Conservation (phyloP, 164 flowering plant genomes). For the Chloranthus sessilifolius region DNA sequence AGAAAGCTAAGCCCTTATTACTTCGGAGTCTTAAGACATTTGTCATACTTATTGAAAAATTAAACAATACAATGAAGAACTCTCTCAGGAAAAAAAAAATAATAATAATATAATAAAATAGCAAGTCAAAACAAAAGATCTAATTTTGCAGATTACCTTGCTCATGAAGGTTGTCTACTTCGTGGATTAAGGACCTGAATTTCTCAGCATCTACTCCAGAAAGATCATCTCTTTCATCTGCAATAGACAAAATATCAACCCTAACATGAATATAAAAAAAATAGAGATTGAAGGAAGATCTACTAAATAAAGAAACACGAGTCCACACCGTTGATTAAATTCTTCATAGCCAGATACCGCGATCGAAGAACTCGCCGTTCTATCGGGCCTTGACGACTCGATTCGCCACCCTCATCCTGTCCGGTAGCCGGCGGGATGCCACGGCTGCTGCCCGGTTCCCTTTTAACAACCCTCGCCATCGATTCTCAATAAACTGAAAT, state of each 20-base stretch:
- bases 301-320: background rate
- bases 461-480: constrained; percentile 22
- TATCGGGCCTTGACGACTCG: constrained; percentile 9
- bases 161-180: constrained; percentile 66
- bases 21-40: no score
- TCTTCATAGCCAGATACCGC: constrained; percentile 39
- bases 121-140: background rate
- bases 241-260: constrained; percentile 11
- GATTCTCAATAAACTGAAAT: no score
- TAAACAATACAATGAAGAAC: no score
- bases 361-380: constrained; percentile 50
- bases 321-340: constrained; percentile 35
- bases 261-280: background rate
- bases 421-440: background rate
- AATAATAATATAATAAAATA: background rate
- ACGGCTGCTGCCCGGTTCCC: constrained; percentile 5
- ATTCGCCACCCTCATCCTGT: constrained; percentile 7
- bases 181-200: constrained; percentile 41
- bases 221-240: constrained; percentile 66
- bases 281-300: background rate
- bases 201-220: constrained; percentile 40
- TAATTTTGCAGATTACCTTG: constrained; percentile 31
- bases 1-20: no score
- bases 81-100: background rate
- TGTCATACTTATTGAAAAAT: no score